phyloP scores from a whole-genome alignment of 352 stramenopile genomes.

The Phytophthora gonapodyides region DNA sequence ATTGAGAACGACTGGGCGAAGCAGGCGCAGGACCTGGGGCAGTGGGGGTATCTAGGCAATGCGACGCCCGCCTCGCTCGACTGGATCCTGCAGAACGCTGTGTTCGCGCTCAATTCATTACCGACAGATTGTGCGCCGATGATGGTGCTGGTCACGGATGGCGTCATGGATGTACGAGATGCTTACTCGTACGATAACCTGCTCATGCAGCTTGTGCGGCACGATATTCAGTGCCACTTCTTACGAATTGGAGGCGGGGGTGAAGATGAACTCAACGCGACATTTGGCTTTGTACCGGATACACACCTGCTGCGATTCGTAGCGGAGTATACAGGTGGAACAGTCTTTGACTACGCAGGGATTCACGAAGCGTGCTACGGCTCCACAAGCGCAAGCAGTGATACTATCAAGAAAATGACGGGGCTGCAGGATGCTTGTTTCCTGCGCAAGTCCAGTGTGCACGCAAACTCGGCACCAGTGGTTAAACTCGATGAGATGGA shows the following conservation, averaged over 20 bases:
- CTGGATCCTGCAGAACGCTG: constrained; percentile 83
- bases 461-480: constrained; percentile 67
- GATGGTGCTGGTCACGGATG: constrained; percentile 85
- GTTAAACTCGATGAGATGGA: constrained; percentile 72
- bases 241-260: constrained; percentile 64
- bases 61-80: constrained; percentile 59
- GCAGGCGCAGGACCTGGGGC: constrained; percentile 39
- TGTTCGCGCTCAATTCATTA: constrained; percentile 88
- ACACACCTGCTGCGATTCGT: constrained; percentile 81
- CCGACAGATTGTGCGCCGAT: constrained; percentile 73
- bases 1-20: constrained; percentile 85
- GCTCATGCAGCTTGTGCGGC: constrained; percentile 88
- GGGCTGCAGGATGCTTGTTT: constrained; percentile 63
- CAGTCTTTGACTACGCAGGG: constrained; percentile 63
- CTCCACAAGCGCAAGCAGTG: constrained; percentile 29
- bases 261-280: constrained; percentile 61
- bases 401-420: constrained; percentile 60
- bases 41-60: constrained; percentile 32
- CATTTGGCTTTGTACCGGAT: constrained; percentile 87
- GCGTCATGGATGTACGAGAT: constrained; percentile 81
- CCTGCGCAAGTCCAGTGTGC: constrained; percentile 67
- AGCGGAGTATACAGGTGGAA: constrained; percentile 67
- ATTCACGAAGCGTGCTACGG: constrained; percentile 64
- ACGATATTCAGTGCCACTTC: constrained; percentile 89
- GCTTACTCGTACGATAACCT: constrained; percentile 85